A percentile compares a stretch with the other conserved stretches of the same genome.
Evolutionary conservation across 2,329 filamentous ascomycete species (phyloP).

Genomic region (Emergomyces orientalis): DNA sequence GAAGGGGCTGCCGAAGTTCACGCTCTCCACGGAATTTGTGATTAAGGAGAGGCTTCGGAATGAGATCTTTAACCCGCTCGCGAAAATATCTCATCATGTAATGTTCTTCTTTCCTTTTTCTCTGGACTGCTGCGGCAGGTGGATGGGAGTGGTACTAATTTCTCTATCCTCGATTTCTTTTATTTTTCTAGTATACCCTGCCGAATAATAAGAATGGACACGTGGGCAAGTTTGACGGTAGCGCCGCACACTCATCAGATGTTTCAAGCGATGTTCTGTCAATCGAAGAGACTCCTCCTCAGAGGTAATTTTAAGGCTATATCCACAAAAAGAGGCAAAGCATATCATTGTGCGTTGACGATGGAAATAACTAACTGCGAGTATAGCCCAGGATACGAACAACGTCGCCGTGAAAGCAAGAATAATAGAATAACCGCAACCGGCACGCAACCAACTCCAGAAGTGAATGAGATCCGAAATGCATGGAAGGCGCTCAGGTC

Average conservation of each 20-base stretch:
- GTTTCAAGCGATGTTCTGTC: neutral
- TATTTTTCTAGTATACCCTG: conserved; percentile 11
- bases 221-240: too few relatives aligned
- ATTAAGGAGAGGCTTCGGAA: conserved; percentile 17
- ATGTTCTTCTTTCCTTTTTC: conserved; percentile 9
- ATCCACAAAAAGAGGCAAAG: neutral
- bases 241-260: neutral
- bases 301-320: neutral
- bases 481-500: neutral
- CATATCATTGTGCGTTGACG: neutral
- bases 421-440: neutral
- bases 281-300: neutral
- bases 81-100: conserved; percentile 28
- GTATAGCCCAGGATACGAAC: neutral
- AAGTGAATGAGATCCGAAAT: neutral
- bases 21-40: conserved; percentile 17
- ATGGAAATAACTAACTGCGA: neutral
- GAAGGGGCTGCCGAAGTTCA: conserved; percentile 25
- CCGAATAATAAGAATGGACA: neutral
- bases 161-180: neutral
- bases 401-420: neutral
- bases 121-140: too few relatives aligned
- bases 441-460: neutral
- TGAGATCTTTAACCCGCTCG: conserved; percentile 26
- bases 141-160: neutral